phyloP scores from a whole-genome alignment of 768 basidiomycete species.

The Panaeolus cyanescens region DNA sequence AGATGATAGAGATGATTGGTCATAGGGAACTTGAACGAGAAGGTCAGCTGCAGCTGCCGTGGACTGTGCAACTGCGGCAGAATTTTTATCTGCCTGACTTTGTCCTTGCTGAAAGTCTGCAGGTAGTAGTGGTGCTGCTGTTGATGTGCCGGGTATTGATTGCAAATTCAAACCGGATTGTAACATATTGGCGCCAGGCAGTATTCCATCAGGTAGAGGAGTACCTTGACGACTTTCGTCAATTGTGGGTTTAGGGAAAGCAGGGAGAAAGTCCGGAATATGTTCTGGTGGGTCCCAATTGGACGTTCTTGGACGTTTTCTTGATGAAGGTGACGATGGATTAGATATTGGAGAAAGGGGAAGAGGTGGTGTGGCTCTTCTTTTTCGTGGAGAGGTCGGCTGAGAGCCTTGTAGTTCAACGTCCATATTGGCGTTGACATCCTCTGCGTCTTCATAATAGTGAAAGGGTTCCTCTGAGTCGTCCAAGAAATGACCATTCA shows the following conservation, averaged over 20 bases:
- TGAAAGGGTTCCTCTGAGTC: constrained; percentile 1
- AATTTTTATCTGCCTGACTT: constrained; percentile 35
- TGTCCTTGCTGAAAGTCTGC: constrained; percentile 27
- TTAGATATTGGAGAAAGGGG: constrained; percentile 62
- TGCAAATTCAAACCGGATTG: constrained; percentile 38
- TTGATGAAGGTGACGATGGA: constrained; percentile 48
- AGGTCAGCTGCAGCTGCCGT: constrained; percentile 66
- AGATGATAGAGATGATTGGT: constrained; percentile 66
- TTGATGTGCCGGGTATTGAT: constrained; percentile 26
- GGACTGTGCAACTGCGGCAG: constrained; percentile 43
- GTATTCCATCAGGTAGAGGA: not conserved
- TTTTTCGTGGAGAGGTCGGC: constrained; percentile 25
- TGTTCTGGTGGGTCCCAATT: constrained; percentile 65
- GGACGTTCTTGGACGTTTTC: constrained; percentile 58
- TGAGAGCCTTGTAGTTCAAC: constrained; percentile 22
- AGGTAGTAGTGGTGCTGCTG: constrained; percentile 2
- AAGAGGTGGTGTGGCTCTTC: constrained; percentile 38
- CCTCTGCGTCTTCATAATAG: constrained; percentile 3
- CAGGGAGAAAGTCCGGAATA: constrained; percentile 68
- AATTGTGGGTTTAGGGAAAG: constrained; percentile 52
- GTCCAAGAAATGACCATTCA: constrained; percentile 10
- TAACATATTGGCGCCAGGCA: constrained; percentile 27
- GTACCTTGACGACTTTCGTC: constrained; percentile 11
- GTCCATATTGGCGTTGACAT: constrained; percentile 24
- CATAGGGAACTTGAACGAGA: constrained; percentile 71